Evolutionary conservation across 1,284 basidiomycete species (phyloP).

Genomic region (Leccinum solheimii): DNA sequence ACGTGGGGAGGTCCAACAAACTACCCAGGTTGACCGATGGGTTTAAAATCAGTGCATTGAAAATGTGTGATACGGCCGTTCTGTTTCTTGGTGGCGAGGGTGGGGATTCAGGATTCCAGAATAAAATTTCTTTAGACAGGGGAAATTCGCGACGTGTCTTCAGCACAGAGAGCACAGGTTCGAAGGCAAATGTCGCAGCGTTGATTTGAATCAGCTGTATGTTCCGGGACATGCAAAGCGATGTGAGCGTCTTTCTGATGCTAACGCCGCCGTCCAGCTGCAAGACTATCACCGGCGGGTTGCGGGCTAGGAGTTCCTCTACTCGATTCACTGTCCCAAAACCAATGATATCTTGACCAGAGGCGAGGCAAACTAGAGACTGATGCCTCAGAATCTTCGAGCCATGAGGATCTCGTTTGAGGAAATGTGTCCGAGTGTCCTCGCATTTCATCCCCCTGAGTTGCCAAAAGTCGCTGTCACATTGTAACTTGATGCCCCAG

Average conservation of each 20-base stretch:
- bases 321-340: slow-evolving; percentile 57
- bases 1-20: slow-evolving; percentile 37
- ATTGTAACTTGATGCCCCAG: slow-evolving; percentile 52
- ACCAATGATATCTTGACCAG: slow-evolving; percentile 47
- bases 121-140: slow-evolving; percentile 48
- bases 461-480: slow-evolving; percentile 40
- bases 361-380: slow-evolving; percentile 50
- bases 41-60: slow-evolving; percentile 33
- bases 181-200: slow-evolving; percentile 57
- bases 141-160: slow-evolving; percentile 39
- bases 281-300: slow-evolving; percentile 51
- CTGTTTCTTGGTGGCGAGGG: background rate
- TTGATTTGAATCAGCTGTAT: slow-evolving; percentile 54
- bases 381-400: slow-evolving; percentile 48
- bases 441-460: slow-evolving; percentile 34
- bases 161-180: slow-evolving; percentile 55
- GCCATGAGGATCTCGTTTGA: slow-evolving; percentile 40
- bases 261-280: slow-evolving; percentile 47
- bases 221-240: slow-evolving; percentile 36
- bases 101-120: slow-evolving; percentile 42
- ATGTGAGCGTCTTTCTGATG: slow-evolving; percentile 38
- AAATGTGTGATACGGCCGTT: slow-evolving; percentile 35
- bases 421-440: slow-evolving; percentile 34
- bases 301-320: slow-evolving; percentile 47
- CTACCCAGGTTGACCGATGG: slow-evolving; percentile 40